A percentile compares a stretch with the other conserved stretches of the same genome.
phyloP scores from a whole-genome alignment of 129 eudicot genomes.

The Centella asiatica region DNA sequence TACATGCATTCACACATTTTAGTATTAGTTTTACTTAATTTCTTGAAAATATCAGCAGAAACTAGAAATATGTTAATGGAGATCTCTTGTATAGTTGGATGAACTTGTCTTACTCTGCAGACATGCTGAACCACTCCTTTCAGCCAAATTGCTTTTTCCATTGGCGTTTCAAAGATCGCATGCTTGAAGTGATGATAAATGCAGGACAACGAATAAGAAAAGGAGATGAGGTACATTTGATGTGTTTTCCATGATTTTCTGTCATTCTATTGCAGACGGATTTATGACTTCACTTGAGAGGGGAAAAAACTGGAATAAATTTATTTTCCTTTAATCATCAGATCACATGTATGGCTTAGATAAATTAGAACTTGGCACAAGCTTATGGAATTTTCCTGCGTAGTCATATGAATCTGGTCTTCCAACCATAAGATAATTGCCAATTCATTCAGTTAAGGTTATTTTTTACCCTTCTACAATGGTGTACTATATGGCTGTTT shows the following conservation, averaged over 20 bases:
- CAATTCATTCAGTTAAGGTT: too few species aligned
- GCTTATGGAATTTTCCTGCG: too few species aligned
- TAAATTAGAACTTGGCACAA: neutral
- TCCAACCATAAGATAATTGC: neutral
- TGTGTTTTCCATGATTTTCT: neutral
- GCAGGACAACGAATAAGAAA: conserved; percentile 72
- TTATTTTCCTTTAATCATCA: neutral
- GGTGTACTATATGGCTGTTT: too few species aligned
- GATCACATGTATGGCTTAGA: neutral
- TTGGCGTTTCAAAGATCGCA: conserved; percentile 96
- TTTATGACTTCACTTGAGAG: neutral
- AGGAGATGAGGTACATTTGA: conserved; percentile 76
- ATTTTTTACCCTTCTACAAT: too few species aligned
- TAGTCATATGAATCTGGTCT: too few species aligned
- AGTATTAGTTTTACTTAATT: neutral
- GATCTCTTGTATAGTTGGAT: neutral
- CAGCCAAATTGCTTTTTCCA: conserved; percentile 95
- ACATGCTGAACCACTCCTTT: conserved; percentile 93
- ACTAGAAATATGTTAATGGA: neutral
- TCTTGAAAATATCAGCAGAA: neutral
- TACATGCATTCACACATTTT: neutral
- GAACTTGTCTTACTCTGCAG: conserved; percentile 34
- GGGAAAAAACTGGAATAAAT: neutral
- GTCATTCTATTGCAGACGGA: neutral
- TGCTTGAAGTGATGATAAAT: conserved; percentile 98